Evolutionary conservation across 306 rosid species (phyloP).

Genomic region (Malus asiatica): DNA sequence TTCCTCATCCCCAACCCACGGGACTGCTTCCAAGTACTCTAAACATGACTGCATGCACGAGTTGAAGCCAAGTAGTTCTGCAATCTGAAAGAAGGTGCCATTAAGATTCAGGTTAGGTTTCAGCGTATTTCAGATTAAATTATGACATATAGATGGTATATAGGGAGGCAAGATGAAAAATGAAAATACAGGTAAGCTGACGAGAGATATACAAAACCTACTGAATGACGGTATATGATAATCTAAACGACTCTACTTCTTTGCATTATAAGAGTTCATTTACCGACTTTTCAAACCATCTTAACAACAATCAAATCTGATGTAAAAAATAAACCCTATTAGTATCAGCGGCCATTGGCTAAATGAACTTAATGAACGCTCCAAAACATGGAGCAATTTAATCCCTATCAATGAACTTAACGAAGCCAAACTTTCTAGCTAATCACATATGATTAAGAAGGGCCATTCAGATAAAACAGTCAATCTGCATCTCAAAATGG

Average conservation of each 20-base stretch:
- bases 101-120: constrained; percentile 10
- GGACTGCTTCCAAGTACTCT: constrained; percentile 92
- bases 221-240: neutral
- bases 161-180: neutral
- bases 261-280: neutral
- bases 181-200: neutral
- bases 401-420: neutral
- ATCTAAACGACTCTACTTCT: neutral
- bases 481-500: neutral
- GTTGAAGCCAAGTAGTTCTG: constrained; percentile 72
- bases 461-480: neutral
- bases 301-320: neutral
- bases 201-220: neutral
- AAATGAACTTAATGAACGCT: too few species aligned
- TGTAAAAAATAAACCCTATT: neutral
- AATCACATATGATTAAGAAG: neutral
- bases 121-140: neutral
- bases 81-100: constrained; percentile 48
- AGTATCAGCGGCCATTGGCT: neutral
- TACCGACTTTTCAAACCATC: neutral
- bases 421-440: neutral
- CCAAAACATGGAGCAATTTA: neutral
- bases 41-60: constrained; percentile 77
- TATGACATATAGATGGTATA: neutral
- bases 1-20: constrained; percentile 92